Evolutionary conservation across 1,284 basidiomycete species (phyloP).

Genomic region (Leucoagaricus sp.): DNA sequence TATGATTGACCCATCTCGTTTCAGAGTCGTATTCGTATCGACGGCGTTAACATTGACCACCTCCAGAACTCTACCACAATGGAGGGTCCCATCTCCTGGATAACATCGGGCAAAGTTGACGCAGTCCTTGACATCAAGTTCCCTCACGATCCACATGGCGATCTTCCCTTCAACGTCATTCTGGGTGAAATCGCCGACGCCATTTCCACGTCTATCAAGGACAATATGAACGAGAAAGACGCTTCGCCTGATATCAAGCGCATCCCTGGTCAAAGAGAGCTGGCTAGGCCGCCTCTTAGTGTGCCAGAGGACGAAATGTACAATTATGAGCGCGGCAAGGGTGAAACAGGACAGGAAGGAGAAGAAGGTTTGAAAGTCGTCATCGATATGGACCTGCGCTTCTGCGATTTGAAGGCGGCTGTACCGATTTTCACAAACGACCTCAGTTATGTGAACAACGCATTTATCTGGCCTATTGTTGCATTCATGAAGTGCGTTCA

Average conservation of each 20-base stretch:
- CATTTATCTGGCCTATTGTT: slow-evolving; percentile 95
- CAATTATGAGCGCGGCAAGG: slow-evolving; percentile 21
- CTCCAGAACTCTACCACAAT: slow-evolving; percentile 83
- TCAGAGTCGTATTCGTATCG: slow-evolving; percentile 92
- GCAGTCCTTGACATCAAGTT: slow-evolving; percentile 98
- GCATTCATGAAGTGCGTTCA: slow-evolving; percentile 92
- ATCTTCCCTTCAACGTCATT: slow-evolving; percentile 84
- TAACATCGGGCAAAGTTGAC: slow-evolving; percentile 94
- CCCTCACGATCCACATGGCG: slow-evolving; percentile 78
- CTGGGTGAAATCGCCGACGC: slow-evolving; percentile 91
- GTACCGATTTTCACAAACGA: slow-evolving; percentile 90
- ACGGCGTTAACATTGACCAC: slow-evolving; percentile 97
- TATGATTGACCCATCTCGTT: background rate
- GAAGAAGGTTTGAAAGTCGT: slow-evolving; percentile 58
- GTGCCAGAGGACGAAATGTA: slow-evolving; percentile 48
- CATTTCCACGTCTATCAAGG: slow-evolving; percentile 58
- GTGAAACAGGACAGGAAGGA: slow-evolving; percentile 29
- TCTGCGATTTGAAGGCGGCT: slow-evolving; percentile 94
- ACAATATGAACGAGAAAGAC: slow-evolving; percentile 21
- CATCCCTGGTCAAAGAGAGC: slow-evolving; percentile 87
- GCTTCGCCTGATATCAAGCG: slow-evolving; percentile 51
- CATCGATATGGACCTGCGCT: slow-evolving; percentile 94
- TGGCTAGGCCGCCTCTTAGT: slow-evolving; percentile 85
- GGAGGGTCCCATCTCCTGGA: slow-evolving; percentile 95
- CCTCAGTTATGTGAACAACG: slow-evolving; percentile 91